Evolutionary conservation across 1,284 basidiomycete species (phyloP), one percentile per base, ranked within the genome.

Genomic region (Rhodofomes roseus): DNA sequence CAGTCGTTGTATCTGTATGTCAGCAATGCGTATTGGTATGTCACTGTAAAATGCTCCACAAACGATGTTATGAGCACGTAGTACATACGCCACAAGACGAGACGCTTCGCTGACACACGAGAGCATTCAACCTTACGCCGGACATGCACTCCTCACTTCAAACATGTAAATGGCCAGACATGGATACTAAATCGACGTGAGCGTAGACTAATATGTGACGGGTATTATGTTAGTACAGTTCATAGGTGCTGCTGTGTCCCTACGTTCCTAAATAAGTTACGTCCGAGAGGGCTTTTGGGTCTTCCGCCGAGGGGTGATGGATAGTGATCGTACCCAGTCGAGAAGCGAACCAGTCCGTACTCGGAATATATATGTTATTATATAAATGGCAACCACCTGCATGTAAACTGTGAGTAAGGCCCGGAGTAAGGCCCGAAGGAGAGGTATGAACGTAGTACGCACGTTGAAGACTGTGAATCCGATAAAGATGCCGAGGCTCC

Each of bases 391-490:
- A 22, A 56, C 31, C 23, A 56, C 40, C 54, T 56, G 22, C 9
- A n/a, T 6, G 4, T 8, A 22, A 16, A 22, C 14, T 4, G 6
- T 20, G 2, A 27, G 43, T 43, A 40, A 56, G 43, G 2, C 41
- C n/a, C n/a, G n/a, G n/a, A n/a, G n/a, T n/a, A n/a, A n/a, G n/a
- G n/a, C 2, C 18, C 29, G 7, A 12, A 46, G 22, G 25, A 23
- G 14, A 0, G 12, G 22, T 14, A 39, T 39, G 25, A n/a, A 1
- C 20, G 25, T 7, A n/a, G 12, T 16, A 66, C 72, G 58, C 60
- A 82, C 80, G 64, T 92, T 91, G 74, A 90, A 83, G 12, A 76
- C 66, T 62, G 87, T 81, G 71, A 83, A 92, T 0, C 73, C 85
- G 69, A 81, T 79, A 61, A 92, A 72, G 51, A 92, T 71, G 1